Evolutionary conservation across 2,329 filamentous ascomycete genomes (phyloP).

Genomic region (Pyricularia pennisetigena): DNA sequence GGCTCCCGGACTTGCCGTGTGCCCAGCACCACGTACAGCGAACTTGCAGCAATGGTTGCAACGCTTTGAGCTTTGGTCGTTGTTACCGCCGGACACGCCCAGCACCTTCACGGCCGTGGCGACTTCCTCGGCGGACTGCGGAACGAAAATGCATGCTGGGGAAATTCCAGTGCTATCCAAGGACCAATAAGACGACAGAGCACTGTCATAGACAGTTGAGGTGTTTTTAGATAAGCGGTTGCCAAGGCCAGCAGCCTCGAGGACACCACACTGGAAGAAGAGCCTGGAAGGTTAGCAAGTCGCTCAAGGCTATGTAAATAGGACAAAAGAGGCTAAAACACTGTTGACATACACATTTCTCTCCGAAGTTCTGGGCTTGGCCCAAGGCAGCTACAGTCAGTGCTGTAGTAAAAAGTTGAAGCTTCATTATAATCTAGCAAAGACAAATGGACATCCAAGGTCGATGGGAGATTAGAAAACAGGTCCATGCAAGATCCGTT

Average conservation of each 20-base stretch:
- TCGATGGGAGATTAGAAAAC: too few relatives aligned
- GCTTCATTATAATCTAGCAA: too few relatives aligned
- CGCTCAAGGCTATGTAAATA: too few relatives aligned
- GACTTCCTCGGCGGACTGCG: neutral
- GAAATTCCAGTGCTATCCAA: neutral
- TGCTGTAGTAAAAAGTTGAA: neutral
- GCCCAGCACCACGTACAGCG: conserved; percentile 27
- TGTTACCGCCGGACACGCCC: conserved; percentile 6
- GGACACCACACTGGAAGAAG: neutral
- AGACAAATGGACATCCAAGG: too few relatives aligned
- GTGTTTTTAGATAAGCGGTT: neutral
- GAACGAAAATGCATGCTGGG: neutral
- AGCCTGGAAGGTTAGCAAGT: neutral
- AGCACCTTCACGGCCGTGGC: neutral
- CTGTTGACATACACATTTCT: neutral
- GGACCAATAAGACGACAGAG: neutral
- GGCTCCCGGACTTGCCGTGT: conserved; percentile 16
- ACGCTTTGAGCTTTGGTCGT: neutral
- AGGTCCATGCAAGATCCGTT: too few relatives aligned
- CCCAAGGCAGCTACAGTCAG: neutral
- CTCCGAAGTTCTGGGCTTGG: neutral
- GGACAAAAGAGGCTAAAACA: neutral
- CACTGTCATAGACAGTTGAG: neutral
- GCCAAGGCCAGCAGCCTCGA: neutral
- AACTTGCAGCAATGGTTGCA: conserved; percentile 17